Percentiles rank a stretch among this genome's conserved stretches.
Conservation (phyloP, 2,329 filamentous ascomycete genomes). For the Fusarium sterilihyphosum region DNA sequence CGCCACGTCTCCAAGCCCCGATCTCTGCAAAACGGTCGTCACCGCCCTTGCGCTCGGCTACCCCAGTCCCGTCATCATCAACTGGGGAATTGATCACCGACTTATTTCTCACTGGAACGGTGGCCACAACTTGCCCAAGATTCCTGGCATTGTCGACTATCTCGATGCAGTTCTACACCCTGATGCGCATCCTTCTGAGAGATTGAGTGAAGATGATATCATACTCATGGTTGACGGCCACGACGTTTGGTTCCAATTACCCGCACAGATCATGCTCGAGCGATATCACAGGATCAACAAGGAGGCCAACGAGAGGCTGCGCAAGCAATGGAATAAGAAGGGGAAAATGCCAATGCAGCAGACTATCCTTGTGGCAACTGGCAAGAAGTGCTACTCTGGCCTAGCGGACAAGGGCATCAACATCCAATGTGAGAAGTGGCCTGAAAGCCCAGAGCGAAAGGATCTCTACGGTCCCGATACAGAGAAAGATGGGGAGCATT, state of each 20-base stretch:
- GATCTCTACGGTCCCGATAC: background rate
- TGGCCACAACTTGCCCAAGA: background rate
- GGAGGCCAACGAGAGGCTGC: background rate
- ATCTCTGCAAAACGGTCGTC: conserved; percentile 9
- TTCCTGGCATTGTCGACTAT: conserved; percentile 4
- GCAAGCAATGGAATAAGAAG: background rate
- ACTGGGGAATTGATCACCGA: conserved; percentile 3
- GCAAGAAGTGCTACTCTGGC: background rate
- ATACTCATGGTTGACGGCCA: conserved; percentile 2
- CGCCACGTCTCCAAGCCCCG: background rate
- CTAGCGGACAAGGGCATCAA: background rate
- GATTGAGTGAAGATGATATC: background rate
- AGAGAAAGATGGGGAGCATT: background rate
- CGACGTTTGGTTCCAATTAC: conserved; percentile 9
- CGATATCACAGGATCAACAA: conserved; percentile 17
- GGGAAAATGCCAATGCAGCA: conserved; percentile 1
- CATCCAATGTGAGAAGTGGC: background rate
- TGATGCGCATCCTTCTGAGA: background rate
- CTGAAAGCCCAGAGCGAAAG: background rate
- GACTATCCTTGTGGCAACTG: background rate
- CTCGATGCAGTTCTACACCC: conserved; percentile 14
- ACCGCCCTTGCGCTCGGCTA: conserved; percentile 5
- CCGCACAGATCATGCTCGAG: background rate
- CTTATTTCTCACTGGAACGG: background rate
- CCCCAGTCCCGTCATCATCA: conserved; percentile 9